These are phyloP conservation scores for Sphaerulina musiva DNA, from an alignment of 2,329 filamentous ascomycete species.

Conservation along the genomic window DNA sequence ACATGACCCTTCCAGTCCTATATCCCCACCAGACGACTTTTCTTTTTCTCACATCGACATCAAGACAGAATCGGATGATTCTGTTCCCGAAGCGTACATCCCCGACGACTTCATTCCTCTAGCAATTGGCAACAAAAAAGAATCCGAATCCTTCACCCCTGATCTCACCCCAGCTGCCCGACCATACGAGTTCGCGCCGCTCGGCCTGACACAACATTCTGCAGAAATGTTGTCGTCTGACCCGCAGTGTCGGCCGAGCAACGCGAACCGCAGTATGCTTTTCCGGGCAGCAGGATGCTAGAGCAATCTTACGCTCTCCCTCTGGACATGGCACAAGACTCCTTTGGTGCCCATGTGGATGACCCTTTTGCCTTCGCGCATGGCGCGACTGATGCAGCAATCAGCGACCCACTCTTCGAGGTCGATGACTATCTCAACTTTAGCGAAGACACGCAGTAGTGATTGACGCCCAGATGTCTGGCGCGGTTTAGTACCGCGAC, in stretches of 20 bases:
- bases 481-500: slow-evolving; percentile 44
- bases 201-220: slow-evolving; percentile 99
- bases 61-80: slow-evolving; percentile 31
- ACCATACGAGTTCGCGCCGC: slow-evolving; percentile 49
- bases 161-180: slow-evolving; percentile 10
- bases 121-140: too few relatives aligned
- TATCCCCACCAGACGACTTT: slow-evolving; percentile 25
- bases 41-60: slow-evolving; percentile 26
- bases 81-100: too few relatives aligned
- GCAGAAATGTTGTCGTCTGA: slow-evolving; percentile 97
- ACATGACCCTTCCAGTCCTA: slow-evolving; percentile 24
- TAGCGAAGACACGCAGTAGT: slow-evolving; percentile 36
- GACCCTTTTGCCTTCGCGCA: slow-evolving; percentile 33
- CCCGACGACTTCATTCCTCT: too few relatives aligned
- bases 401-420: slow-evolving; percentile 31
- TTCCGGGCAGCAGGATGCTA: slow-evolving; percentile 14
- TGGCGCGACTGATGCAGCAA: slow-evolving; percentile 32
- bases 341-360: slow-evolving; percentile 31
- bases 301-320: slow-evolving; percentile 29
- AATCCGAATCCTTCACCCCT: too few relatives aligned
- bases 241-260: slow-evolving; percentile 96
- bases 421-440: slow-evolving; percentile 38
- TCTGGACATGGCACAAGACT: slow-evolving; percentile 32
- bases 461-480: slow-evolving; percentile 36
- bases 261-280: slow-evolving; percentile 25